These are phyloP conservation scores for Xylaria curta DNA, from an alignment of 495 filamentous ascomycete genomes.

Conservation along the genomic window DNA sequence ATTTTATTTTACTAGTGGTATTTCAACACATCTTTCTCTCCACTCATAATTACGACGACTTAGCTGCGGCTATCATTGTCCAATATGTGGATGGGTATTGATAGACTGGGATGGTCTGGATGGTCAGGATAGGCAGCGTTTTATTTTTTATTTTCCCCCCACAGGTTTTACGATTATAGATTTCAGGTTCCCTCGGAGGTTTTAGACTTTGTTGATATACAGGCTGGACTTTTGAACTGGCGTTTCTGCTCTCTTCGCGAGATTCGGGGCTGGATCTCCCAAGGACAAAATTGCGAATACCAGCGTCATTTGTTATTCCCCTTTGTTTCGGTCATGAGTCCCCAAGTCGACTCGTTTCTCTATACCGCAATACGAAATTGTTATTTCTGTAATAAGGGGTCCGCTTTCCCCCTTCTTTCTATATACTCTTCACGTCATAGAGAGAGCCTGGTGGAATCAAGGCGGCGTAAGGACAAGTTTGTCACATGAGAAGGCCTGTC, in stretches of 20 bases:
- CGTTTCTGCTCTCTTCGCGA: constrained; percentile 24
- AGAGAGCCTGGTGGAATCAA: not conserved
- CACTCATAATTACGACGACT: constrained; percentile 35
- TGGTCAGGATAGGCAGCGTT: constrained; percentile 22
- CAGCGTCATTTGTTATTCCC: constrained; percentile 10
- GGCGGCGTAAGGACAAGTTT: not conserved
- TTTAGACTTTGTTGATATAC: constrained; percentile 40
- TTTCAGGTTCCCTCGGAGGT: constrained; percentile 41
- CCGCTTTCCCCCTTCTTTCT: not conserved
- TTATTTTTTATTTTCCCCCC: constrained; percentile 20
- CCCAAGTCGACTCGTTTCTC: not conserved
- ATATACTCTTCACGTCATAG: constrained; percentile 6
- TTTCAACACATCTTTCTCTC: constrained; percentile 21
- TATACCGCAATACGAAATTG: constrained; percentile 10
- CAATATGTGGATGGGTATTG: constrained; percentile 24
- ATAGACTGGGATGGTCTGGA: constrained; percentile 27
- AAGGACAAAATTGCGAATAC: constrained; percentile 28
- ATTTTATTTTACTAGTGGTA: constrained; percentile 26
- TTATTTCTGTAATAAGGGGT: not conserved
- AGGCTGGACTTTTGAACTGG: constrained; percentile 27
- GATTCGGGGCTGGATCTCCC: constrained; percentile 17
- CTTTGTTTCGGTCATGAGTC: constrained; percentile 13
- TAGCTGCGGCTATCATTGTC: constrained; percentile 24
- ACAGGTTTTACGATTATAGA: constrained; percentile 41
- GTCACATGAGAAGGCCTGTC: not conserved